Percentiles rank a stretch among this genome's conserved stretches.
These are phyloP conservation scores for Pittosporum tobira DNA, from an alignment of 129 eudicot genomes.

Conservation along the genomic window DNA sequence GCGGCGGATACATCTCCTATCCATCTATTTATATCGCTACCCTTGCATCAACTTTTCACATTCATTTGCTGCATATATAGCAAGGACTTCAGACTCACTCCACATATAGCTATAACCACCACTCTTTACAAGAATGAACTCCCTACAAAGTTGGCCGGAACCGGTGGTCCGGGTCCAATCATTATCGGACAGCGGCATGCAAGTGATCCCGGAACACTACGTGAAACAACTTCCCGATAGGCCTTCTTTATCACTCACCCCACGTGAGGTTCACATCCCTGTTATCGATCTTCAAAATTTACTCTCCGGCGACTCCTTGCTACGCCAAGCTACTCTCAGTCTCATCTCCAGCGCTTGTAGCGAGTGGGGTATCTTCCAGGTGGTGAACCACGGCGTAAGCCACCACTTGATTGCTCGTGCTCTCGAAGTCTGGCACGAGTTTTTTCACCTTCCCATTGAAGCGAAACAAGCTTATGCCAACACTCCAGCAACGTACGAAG, in stretches of 20 bases:
- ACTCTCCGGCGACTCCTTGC: conserved; percentile 15
- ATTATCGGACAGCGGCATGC: conserved; percentile 53
- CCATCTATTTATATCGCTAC: too few relatives aligned
- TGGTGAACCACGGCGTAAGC: conserved; percentile 63
- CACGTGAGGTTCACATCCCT: conserved; percentile 11
- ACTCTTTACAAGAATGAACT: conserved; percentile 20
- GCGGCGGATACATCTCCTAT: too few relatives aligned
- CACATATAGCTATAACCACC: too few relatives aligned
- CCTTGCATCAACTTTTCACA: too few relatives aligned
- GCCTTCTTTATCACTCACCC: not conserved
- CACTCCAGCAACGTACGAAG: conserved; percentile 59
- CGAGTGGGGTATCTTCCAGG: conserved; percentile 74
- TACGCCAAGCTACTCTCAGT: conserved; percentile 19
- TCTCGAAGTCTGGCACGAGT: conserved; percentile 51
- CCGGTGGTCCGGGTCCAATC: conserved; percentile 68
- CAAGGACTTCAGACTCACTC: too few relatives aligned
- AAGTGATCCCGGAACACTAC: conserved; percentile 46
- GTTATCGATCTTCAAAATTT: conserved; percentile 23
- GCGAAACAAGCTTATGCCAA: conserved; percentile 51
- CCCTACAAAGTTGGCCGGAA: conserved; percentile 59
- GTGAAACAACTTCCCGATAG: conserved; percentile 38
- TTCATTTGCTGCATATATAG: too few relatives aligned
- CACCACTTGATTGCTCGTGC: conserved; percentile 31
- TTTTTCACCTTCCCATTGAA: conserved; percentile 50
- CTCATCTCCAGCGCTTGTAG: conserved; percentile 39